Conservation (phyloP, 306 rosid species). For the Quercus cerris region DNA sequence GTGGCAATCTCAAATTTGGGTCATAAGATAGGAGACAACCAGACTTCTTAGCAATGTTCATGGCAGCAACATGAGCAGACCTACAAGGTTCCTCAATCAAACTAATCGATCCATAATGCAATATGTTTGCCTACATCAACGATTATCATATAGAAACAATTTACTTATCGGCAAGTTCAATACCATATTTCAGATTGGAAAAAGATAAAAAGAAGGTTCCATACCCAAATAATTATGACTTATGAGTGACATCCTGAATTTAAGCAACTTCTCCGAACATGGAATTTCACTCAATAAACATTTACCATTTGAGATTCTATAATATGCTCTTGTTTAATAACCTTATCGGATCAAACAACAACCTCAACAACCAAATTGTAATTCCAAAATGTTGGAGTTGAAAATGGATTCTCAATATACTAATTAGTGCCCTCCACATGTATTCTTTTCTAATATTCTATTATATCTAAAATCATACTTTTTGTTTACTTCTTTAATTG, state of each 20-base stretch:
- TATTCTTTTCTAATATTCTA: too few relatives aligned
- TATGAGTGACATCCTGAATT: background rate
- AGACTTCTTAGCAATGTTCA: conserved; percentile 23
- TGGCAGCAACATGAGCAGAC: conserved; percentile 33
- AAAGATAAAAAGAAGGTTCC: background rate
- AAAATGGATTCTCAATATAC: too few relatives aligned
- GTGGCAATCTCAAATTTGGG: conserved; percentile 30
- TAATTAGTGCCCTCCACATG: too few relatives aligned
- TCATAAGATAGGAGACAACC: conserved; percentile 31
- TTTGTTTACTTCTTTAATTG: too few relatives aligned
- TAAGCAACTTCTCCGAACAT: background rate
- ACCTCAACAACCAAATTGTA: too few relatives aligned
- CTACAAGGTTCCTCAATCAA: conserved; percentile 30
- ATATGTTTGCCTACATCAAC: conserved; percentile 29
- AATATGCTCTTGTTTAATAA: background rate
- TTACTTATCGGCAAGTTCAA: background rate
- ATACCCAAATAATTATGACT: background rate
- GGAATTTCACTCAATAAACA: background rate
- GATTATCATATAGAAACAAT: background rate
- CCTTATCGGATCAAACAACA: background rate
- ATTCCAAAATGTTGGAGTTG: too few relatives aligned
- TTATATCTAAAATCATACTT: too few relatives aligned
- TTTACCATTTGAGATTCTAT: background rate
- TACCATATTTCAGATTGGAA: background rate
- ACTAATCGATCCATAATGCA: conserved; percentile 41